Base-by-base conservation (phyloP, 2,329 filamentous ascomycete species). In the Xylariaceae sp. region DNA sequence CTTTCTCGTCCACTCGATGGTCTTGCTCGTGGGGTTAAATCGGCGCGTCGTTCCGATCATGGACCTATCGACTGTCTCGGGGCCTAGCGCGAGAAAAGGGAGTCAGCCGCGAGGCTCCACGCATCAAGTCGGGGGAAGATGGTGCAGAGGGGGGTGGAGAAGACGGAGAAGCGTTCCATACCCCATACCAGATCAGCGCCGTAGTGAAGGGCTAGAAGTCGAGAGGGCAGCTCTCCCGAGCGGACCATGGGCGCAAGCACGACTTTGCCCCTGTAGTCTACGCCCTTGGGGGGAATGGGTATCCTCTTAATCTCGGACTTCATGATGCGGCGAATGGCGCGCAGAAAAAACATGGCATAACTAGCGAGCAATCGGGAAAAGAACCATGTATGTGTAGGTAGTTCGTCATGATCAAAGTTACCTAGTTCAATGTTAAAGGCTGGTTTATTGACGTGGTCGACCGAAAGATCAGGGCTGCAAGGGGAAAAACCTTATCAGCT, bases 241-340 rank as follows among this genome's bases (percentile, higher is more conserved):
- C 95, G 89, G 55, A 97, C 93, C 95, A 99, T 99, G 41, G 95
- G 95, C 59, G 95, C 95, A 61, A 99, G 88, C 44, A 98, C 95
- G 63, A 98, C 77, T 75, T 96, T 97, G 75, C 90, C 89, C 66
- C 93, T 86, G 76, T 97, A 98, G 78, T 97, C 92, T 68, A 96
- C 92, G 49, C 93, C 93, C 73, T 89, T 89, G 59, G 81, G 83
- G 62, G 93, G 93, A 64, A 97, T 96, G 49, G 91, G 88, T 40
- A 96, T 90, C 70, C 81, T 86, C 71, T 89, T 87, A 57, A 79
- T 67, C 66, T 77, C 75, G 52, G 81, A 73, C 67, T 81, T 79
- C 85, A 89, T 90, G 71, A 75, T 78, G 73, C 77, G 74, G 73
- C 76, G 77, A 48, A 81, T 53, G 44, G 50, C 47, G 54, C 58